Base-by-base conservation (phyloP, 1,139 yeast species). In the Scheffersomyces quercinus region DNA sequence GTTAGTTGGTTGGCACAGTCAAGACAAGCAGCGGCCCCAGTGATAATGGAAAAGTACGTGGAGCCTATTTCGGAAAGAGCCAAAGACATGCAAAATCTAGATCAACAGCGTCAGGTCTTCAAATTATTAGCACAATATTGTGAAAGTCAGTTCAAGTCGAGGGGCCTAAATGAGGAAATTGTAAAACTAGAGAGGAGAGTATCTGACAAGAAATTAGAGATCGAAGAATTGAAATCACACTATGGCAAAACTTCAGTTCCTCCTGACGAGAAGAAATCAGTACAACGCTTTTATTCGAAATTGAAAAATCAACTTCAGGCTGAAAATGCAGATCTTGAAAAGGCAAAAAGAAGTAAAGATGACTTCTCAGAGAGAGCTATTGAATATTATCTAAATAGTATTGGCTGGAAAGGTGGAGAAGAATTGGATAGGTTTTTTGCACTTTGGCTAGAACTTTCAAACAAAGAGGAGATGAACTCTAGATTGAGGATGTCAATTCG, bases 371-470 rank as follows among this genome's bases (percentile, higher is more conserved):
- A 64, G 14, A 75, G 79, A 36, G 81, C 96, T 0, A 70, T 86
- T 10, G 75, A 72, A 36, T 84, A 77, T 52, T 88, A 85, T 55
- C 59, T 89, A 44, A 71, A 68, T 39, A 71, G 88, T 39, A 65
- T 85, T 28, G 78, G 74, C 33, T 69, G 67, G 11, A 73, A 70
- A 47, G 77, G 76, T 39, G 80, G 76, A 42, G 85, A 82, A 46
- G 85, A 81, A 45, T 68, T 86, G 40, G 96, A 89, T 52, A 77
- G 88, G 43, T 85, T 91, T 49, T 84, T 91, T 59, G 86, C 95
- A 0, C 62, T 91, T n/a, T 91, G 97, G 96, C 71, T 93, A 35
- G 88, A 85, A 46, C 76, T 78, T 52, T 72, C 82, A 3, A 60
- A 60, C 5, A 70, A 73, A 38, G 75, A 65, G 1, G 62, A 58